Conservation (phyloP, 2,329 filamentous ascomycete species). For the Fusarium annulatum region DNA sequence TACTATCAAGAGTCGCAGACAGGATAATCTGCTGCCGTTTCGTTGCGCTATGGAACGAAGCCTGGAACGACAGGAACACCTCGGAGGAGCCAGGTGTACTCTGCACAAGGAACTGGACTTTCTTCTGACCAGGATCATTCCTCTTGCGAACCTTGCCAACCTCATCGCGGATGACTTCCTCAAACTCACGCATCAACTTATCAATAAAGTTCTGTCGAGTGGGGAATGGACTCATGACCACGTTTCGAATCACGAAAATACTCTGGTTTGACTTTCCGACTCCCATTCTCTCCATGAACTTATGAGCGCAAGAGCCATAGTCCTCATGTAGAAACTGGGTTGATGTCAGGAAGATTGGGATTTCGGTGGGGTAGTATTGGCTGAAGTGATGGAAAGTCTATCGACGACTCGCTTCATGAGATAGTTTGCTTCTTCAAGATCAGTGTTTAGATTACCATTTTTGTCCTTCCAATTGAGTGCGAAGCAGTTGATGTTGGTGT, state of each 20-base stretch:
- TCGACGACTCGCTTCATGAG: slow-evolving; percentile 59
- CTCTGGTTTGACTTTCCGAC: slow-evolving; percentile 49
- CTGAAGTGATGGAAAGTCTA: slow-evolving; percentile 54
- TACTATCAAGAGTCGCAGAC: slow-evolving; percentile 16
- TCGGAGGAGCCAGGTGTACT: slow-evolving; percentile 50
- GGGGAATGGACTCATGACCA: slow-evolving; percentile 60
- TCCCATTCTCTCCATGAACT: slow-evolving; percentile 56
- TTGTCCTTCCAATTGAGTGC: slow-evolving; percentile 55
- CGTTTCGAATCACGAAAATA: slow-evolving; percentile 59
- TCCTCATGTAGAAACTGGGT: slow-evolving; percentile 54
- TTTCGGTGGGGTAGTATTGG: slow-evolving; percentile 52
- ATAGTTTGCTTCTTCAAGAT: slow-evolving; percentile 61
- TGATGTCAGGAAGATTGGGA: slow-evolving; percentile 58
- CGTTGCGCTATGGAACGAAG: slow-evolving; percentile 50
- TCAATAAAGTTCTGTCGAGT: slow-evolving; percentile 54
- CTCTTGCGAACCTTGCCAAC: slow-evolving; percentile 47
- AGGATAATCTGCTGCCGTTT: slow-evolving; percentile 52
- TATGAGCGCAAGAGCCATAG: slow-evolving; percentile 55
- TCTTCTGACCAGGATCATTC: slow-evolving; percentile 49
- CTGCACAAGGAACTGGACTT: slow-evolving; percentile 54
- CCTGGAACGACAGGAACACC: slow-evolving; percentile 53
- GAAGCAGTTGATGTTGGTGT: slow-evolving; percentile 61
- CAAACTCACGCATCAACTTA: slow-evolving; percentile 50
- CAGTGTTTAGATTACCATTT: slow-evolving; percentile 54
- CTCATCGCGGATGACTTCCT: slow-evolving; percentile 47